Evolutionary conservation across 768 basidiomycete genomes (phyloP).

Genomic region (Tulasnella sp.): DNA sequence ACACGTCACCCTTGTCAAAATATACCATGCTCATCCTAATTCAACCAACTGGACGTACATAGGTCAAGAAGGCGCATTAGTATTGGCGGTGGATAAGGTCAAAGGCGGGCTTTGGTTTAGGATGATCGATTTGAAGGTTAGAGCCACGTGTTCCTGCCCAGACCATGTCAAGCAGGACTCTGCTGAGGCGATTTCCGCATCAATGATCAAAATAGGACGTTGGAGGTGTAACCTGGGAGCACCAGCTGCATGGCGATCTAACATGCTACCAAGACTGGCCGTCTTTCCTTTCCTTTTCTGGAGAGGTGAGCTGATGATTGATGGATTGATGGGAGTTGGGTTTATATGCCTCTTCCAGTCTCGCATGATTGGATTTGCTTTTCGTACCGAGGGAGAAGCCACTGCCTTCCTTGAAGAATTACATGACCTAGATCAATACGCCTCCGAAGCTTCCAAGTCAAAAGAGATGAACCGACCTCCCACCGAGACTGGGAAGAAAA

Average conservation of each 20-base stretch:
- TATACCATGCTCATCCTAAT: conserved; percentile 85
- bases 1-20: conserved; percentile 71
- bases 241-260: conserved; percentile 80
- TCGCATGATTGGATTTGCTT: conserved; percentile 88
- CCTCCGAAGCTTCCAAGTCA: conserved; percentile 42
- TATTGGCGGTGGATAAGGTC: conserved; percentile 59
- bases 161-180: background rate
- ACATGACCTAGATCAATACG: conserved; percentile 57
- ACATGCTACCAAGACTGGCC: conserved; percentile 78
- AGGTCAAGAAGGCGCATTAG: conserved; percentile 82
- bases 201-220: conserved; percentile 51
- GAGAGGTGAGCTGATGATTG: conserved; percentile 64
- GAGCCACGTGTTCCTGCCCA: background rate
- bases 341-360: conserved; percentile 49
- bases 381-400: conserved; percentile 82
- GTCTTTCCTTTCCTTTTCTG: conserved; percentile 88
- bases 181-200: background rate
- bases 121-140: conserved; percentile 67
- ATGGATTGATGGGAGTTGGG: background rate
- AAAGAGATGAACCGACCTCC: conserved; percentile 9
- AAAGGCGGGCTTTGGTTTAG: conserved; percentile 60
- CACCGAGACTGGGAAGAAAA: conserved; percentile 45
- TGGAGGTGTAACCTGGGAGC: conserved; percentile 86
- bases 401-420: conserved; percentile 84
- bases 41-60: conserved; percentile 78